Base-by-base conservation (phyloP, 257 asterid genomes). In the Solanum sitiens region DNA sequence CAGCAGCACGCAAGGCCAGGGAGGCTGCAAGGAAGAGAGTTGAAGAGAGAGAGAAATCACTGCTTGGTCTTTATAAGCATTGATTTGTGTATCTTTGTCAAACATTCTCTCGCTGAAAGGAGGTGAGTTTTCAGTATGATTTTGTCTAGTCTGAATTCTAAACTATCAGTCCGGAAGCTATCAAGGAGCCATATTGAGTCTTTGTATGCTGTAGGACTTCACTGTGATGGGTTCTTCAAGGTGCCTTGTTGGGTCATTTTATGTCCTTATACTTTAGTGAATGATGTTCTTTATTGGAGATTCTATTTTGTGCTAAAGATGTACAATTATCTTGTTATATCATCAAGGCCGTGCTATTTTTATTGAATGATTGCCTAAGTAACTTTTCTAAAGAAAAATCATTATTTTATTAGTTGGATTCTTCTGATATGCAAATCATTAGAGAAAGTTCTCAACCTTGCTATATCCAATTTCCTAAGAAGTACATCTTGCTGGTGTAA, bases 11-110 rank as follows among this genome's bases (percentile, higher is more conserved):
- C 10, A 97, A 96, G 90, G 95, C 94, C 37, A 92, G 99, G 94
- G 99, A 94, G 89, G 98, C 98, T 76, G 99, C 99, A 23, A 92
- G 90, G 90, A 97, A 94, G 92, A 93, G 99, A 92, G 97, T 96
- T 68, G 98, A 95, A 87, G 92, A 91, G 32, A 93, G 99, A 91
- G 99, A 97, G 88, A 95, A 97, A 89, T 90, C 99, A 14, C 87
- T 94, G 93, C 91, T 90, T 89, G 93, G 91, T 47, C 90, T 91
- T 32, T 90, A 91, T 87, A 88, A 89, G 87, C 91, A 86, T 83
- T 92, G 83, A 88, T 73, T 75, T 8, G n/a, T 80, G 8, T 30
- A n/a, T 85, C 35, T 89, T 90, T 72, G 32, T 80, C 87, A 87
- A 71, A 87, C 90, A 61, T 61, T 88, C 33, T 71, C 89, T 87